Base-by-base conservation (phyloP, 2,329 filamentous ascomycete genomes). In the Diaporthe longicolla region DNA sequence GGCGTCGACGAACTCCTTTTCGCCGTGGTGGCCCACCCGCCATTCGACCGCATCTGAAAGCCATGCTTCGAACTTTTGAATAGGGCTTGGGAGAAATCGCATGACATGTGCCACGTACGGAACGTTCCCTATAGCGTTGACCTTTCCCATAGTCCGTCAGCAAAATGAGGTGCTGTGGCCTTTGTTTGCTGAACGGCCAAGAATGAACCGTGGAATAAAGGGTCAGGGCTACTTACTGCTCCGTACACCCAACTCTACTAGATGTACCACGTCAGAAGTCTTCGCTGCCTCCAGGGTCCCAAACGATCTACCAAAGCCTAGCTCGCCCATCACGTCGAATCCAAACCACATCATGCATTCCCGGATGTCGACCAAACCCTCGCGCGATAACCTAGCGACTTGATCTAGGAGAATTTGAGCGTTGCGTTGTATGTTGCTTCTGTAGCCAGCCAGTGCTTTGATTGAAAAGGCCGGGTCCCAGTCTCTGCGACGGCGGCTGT, bases 311-410 rank as follows among this genome's bases (percentile, higher is more conserved):
- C 40, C 59, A n/a, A 65, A 65, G 37, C 59, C 59, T 9, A 65
- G 40, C 40, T 65, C 59, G 40, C 59, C 59, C 59, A 65, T 65
- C 4, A 65, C 59, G 24, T 65, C 59, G 59, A 48, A 65, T 15
- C 59, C 59, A 32, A 65, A 65, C 59, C 59, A 65, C 40, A 65
- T 65, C 59, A 65, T 65, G 21, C 59, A 65, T 29, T 65, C 59
- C 35, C 59, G 45, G 45, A 65, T 48, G 26, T 65, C 59, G 26
- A 65, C 59, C 40, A 65, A 26, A 8, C 59, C 59, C 4, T 65
- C 40, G 6, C 10, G 24, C 4, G 59, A 65, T 32, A 65, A 13
- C 26, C 59, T 48, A 21, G 24, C 17, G 40, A 65, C 59, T 32
- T 65, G 59, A 32, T 65, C 17, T 26, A 65, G 15, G 21, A 65